These are phyloP conservation scores for Trematosphaeria pertusa DNA, from an alignment of 2,329 filamentous ascomycete genomes.

Conservation along the genomic window DNA sequence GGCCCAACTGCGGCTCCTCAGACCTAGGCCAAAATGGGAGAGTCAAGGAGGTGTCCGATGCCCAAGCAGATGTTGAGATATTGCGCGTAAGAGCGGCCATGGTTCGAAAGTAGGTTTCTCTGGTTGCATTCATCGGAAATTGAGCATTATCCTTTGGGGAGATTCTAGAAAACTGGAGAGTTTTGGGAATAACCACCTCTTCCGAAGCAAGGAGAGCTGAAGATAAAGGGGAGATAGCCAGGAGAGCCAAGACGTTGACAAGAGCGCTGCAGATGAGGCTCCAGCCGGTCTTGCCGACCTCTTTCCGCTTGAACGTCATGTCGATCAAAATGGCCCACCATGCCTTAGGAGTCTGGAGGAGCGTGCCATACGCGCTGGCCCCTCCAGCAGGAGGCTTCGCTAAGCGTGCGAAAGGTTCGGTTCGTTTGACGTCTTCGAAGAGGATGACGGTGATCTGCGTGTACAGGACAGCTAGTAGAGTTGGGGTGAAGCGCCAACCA, in stretches of 20 bases:
- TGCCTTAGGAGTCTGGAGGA: slow-evolving; percentile 20
- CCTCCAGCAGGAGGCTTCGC: slow-evolving; percentile 16
- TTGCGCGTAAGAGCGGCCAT: slow-evolving; percentile 17
- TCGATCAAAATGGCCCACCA: slow-evolving; percentile 22
- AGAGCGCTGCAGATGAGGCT: slow-evolving; percentile 11
- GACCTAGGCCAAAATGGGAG: slow-evolving; percentile 25
- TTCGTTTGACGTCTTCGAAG: slow-evolving; percentile 28
- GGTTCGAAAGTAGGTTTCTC: slow-evolving; percentile 24
- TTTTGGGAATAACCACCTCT: slow-evolving; percentile 13
- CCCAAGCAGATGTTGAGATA: slow-evolving; percentile 23
- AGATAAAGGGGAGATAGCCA: slow-evolving; percentile 23
- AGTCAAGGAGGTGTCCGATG: slow-evolving; percentile 15
- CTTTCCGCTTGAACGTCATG: slow-evolving; percentile 11
- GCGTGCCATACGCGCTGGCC: slow-evolving; percentile 16
- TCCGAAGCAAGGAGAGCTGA: slow-evolving; percentile 22
- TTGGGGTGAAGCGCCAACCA: slow-evolving; percentile 31
- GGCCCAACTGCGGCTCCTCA: slow-evolving; percentile 16
- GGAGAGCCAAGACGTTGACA: slow-evolving; percentile 14
- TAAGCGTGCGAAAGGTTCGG: slow-evolving; percentile 26
- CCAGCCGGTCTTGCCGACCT: slow-evolving; percentile 16
- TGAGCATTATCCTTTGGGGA: slow-evolving; percentile 1
- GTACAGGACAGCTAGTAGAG: slow-evolving; percentile 29
- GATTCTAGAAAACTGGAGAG: slow-evolving; percentile 12
- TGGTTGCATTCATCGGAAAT: slow-evolving; percentile 4
- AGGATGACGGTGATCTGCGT: slow-evolving; percentile 25